Conservation (phyloP, 768 basidiomycete genomes). For the Kondoa malvinella region DNA sequence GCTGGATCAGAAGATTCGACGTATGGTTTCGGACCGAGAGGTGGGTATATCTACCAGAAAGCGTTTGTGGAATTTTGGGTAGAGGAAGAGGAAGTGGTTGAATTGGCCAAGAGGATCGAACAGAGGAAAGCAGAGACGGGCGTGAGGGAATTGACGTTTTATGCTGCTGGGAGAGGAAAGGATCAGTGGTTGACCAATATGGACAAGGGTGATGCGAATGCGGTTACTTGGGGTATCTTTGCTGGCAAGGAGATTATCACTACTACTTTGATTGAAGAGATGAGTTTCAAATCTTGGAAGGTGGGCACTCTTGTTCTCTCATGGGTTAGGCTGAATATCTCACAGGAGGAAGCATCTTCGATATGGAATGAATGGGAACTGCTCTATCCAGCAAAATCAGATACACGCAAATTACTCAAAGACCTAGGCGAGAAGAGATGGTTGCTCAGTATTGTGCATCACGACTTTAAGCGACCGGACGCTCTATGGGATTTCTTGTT, state of each 20-base stretch:
- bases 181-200: slow-evolving; percentile 69
- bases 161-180: slow-evolving; percentile 55
- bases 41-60: slow-evolving; percentile 94
- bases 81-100: slow-evolving; percentile 30
- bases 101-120: slow-evolving; percentile 17
- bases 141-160: slow-evolving; percentile 53
- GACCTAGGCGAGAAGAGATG: slow-evolving; percentile 54
- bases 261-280: slow-evolving; percentile 86
- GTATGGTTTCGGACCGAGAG: slow-evolving; percentile 83
- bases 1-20: slow-evolving; percentile 53
- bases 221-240: slow-evolving; percentile 98
- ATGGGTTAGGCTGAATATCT: neutral
- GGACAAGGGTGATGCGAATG: slow-evolving; percentile 60
- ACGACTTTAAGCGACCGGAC: slow-evolving; percentile 64
- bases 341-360: slow-evolving; percentile 82
- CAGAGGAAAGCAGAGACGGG: slow-evolving; percentile 41
- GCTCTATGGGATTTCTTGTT: slow-evolving; percentile 77
- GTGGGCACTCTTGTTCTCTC: slow-evolving; percentile 35
- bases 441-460: slow-evolving; percentile 83
- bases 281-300: slow-evolving; percentile 95
- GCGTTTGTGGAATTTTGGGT: slow-evolving; percentile 93
- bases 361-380: slow-evolving; percentile 92
- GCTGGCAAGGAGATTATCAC: slow-evolving; percentile 90
- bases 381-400: slow-evolving; percentile 59
- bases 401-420: slow-evolving; percentile 57